Conservation (phyloP, 495 filamentous ascomycete genomes). For the Margaritispora aquatica region DNA sequence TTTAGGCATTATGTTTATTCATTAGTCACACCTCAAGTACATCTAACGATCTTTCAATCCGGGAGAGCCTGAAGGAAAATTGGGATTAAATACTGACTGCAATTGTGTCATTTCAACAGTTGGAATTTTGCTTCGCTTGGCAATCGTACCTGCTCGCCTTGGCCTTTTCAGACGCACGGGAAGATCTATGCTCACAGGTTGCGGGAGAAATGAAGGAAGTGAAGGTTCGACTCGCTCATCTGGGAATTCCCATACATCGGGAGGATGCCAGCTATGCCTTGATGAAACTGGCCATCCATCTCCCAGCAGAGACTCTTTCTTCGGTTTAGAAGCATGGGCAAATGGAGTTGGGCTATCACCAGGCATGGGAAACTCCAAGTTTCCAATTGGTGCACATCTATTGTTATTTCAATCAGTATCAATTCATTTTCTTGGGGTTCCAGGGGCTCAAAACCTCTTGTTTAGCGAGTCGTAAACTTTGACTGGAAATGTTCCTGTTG, state of each 20-base stretch:
- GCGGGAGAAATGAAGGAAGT: too few species aligned
- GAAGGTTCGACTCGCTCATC: not conserved
- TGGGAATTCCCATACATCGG: not conserved
- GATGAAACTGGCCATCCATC: not conserved
- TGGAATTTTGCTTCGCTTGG: not conserved
- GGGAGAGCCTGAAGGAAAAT: too few species aligned
- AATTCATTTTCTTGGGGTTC: not conserved
- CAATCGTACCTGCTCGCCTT: not conserved
- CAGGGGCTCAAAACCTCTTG: not conserved
- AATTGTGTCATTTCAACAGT: constrained; percentile 19
- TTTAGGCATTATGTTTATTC: too few species aligned
- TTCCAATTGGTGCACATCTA: not conserved
- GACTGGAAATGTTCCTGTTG: constrained; percentile 19
- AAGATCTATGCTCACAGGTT: not conserved
- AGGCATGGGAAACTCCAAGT: not conserved
- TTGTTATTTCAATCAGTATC: not conserved
- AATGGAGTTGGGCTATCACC: not conserved
- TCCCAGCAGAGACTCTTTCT: not conserved
- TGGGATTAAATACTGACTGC: too few species aligned
- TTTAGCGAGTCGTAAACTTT: not conserved
- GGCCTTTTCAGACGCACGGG: not conserved
- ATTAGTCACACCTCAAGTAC: too few species aligned
- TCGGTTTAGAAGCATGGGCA: not conserved
- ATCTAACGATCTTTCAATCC: too few species aligned
- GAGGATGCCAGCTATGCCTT: not conserved